These are phyloP conservation scores for Magnusiomyces suaveolens DNA, from an alignment of 1,139 yeast genomes.

Conservation along the genomic window DNA sequence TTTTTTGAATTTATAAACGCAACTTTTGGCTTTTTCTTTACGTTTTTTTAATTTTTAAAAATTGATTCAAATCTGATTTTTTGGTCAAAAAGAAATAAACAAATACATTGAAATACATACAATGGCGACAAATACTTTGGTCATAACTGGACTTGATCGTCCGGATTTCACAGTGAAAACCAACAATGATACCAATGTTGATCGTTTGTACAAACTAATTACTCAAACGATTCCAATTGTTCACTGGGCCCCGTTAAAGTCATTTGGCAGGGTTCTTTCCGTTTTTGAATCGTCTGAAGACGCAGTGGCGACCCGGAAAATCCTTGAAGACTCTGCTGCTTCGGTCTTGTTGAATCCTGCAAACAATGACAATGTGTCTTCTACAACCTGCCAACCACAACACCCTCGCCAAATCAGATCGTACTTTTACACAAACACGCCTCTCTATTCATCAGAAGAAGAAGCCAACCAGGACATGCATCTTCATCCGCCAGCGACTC, in stretches of 20 bases:
- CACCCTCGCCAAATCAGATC: conserved; percentile 14
- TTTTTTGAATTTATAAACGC: neutral
- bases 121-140: conserved; percentile 19
- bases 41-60: neutral
- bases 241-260: conserved; percentile 32
- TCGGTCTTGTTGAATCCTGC: neutral
- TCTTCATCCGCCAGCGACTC: conserved; percentile 34
- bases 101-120: no score
- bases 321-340: neutral
- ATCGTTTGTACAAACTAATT: conserved; percentile 1
- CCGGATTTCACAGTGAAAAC: conserved; percentile 14
- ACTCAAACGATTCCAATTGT: conserved; percentile 16
- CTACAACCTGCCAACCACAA: neutral
- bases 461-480: conserved; percentile 16
- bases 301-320: conserved; percentile 24
- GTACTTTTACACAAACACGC: conserved; percentile 21
- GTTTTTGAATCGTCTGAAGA: conserved; percentile 26
- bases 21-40: neutral
- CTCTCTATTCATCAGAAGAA: conserved; percentile 15
- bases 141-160: conserved; percentile 19
- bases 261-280: conserved; percentile 31
- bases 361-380: no score
- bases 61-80: no score
- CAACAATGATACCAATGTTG: neutral
- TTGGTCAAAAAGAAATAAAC: neutral